These are phyloP conservation scores for Candida nitratophila DNA, from an alignment of 805 yeast species.

Conservation along the genomic window DNA sequence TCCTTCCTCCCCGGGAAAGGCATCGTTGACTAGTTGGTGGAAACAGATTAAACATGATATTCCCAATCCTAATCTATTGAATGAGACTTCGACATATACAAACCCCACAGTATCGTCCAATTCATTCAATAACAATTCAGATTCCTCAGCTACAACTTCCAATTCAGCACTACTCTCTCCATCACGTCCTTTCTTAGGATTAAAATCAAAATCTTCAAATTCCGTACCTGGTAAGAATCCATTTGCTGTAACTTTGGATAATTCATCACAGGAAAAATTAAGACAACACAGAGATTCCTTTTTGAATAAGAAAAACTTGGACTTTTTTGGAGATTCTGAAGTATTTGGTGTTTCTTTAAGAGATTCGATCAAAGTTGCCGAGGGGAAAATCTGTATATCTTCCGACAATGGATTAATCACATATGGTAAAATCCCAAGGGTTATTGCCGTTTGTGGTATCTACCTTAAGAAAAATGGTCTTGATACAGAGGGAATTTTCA, in stretches of 20 bases:
- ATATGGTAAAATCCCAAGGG: slow-evolving; percentile 85
- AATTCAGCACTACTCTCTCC: slow-evolving; percentile 20
- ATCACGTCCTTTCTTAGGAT: slow-evolving; percentile 40
- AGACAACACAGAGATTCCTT: slow-evolving; percentile 47
- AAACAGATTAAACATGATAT: slow-evolving; percentile 19
- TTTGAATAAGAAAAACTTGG: slow-evolving; percentile 32
- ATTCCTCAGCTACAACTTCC: not conserved
- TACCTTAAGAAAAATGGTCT: slow-evolving; percentile 72
- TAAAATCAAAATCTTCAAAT: slow-evolving; percentile 44
- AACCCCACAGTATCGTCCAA: too few species aligned
- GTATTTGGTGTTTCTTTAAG: slow-evolving; percentile 80
- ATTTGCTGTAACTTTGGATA: slow-evolving; percentile 7
- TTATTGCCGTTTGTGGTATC: slow-evolving; percentile 94
- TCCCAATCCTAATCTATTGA: slow-evolving; percentile 2
- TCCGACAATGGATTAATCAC: slow-evolving; percentile 60
- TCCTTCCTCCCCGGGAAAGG: slow-evolving; percentile 19
- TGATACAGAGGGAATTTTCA: slow-evolving; percentile 81
- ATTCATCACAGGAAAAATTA: slow-evolving; percentile 24
- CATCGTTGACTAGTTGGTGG: slow-evolving; percentile 24
- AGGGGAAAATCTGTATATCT: slow-evolving; percentile 64
- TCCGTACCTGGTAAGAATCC: slow-evolving; percentile 27
- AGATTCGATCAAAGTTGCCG: slow-evolving; percentile 66
- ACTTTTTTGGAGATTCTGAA: slow-evolving; percentile 32
- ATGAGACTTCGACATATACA: not conserved
- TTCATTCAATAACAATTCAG: slow-evolving; percentile 2